Base-by-base conservation (phyloP, 75 land plant genomes). In the Pinus taeda region DNA sequence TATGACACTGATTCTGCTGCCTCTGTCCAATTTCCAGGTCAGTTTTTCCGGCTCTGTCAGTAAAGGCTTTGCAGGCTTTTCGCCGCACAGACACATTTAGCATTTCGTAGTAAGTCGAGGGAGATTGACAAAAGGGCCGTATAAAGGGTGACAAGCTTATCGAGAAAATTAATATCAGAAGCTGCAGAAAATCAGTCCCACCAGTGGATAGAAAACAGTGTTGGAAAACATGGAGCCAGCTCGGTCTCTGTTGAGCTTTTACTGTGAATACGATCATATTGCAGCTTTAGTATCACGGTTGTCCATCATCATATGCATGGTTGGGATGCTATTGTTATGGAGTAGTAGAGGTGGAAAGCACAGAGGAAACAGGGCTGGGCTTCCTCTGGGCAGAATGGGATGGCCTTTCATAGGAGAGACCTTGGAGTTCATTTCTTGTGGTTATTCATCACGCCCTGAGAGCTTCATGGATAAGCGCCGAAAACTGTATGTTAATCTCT, bases 341-440 rank as follows among this genome's bases (percentile, higher is more conserved):
- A 67, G 12, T 39, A 67, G 39, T 39, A 67, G 39, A 45, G 71
- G 37, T 67, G 49, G 71, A 39, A 45, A 67, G n/a, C 20, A 39
- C 21, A 74, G 75, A 6, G 20, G 57, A 18, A 72, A 72, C 4
- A 56, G 59, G 59, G 20, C 62, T 24, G 20, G 3, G 33, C 82
- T 88, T 59, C 92, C 90, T 21, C 76, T 62, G 15, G 92, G 95
- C 21, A 61, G 80, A 64, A 79, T 82, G 24, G 95, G 95, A 4
- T 83, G 85, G 85, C 95, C 95, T 8, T 45, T 92, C 53, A 36
- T 92, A 17, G 95, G 95, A 11, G 95, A 92, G 75, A 88, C 92
- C 60, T 24, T 92, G 26, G 81, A 90, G 63, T 90, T 90, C 80
- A 81, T 90, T 66, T 84, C 85, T n/a, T 81, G 80, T 76, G 89